Conservation (phyloP, 805 yeast species). For the Sugiyamaella chiloensis region DNA sequence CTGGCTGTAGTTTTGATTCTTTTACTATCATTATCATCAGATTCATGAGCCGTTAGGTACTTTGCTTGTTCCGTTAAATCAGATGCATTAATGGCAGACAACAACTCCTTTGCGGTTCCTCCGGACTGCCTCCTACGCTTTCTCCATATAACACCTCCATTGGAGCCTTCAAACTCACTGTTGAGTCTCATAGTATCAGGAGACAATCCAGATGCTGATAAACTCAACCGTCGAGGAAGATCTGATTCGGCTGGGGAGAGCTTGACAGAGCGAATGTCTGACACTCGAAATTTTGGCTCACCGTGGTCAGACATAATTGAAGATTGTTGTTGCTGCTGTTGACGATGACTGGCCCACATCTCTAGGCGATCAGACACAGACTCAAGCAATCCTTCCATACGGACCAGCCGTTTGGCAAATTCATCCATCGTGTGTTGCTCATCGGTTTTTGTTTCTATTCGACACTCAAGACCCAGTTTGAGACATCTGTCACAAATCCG, state of each 20-base stretch:
- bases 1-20: not conserved
- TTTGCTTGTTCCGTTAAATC: not conserved
- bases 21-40: too few species aligned
- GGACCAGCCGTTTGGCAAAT: conserved; percentile 12
- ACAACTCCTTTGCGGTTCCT: conserved; percentile 7
- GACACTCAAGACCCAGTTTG: conserved; percentile 16
- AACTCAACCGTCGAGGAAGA: not conserved
- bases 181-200: not conserved
- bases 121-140: conserved; percentile 1
- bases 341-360: too few species aligned
- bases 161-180: not conserved
- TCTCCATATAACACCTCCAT: not conserved
- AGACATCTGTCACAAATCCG: conserved; percentile 23
- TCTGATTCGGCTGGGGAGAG: not conserved
- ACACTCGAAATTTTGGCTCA: not conserved
- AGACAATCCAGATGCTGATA: not conserved
- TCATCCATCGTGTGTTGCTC: conserved; percentile 15
- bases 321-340: too few species aligned
- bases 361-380: conserved; percentile 12
- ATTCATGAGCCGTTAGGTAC: not conserved
- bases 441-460: conserved; percentile 14
- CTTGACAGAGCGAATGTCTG: not conserved
- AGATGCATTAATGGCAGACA: conserved; percentile 1
- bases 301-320: conserved; percentile 1
- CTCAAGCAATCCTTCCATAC: conserved; percentile 16